Conservation (phyloP, 345 rosid species). For the Corchorus capsularis region DNA sequence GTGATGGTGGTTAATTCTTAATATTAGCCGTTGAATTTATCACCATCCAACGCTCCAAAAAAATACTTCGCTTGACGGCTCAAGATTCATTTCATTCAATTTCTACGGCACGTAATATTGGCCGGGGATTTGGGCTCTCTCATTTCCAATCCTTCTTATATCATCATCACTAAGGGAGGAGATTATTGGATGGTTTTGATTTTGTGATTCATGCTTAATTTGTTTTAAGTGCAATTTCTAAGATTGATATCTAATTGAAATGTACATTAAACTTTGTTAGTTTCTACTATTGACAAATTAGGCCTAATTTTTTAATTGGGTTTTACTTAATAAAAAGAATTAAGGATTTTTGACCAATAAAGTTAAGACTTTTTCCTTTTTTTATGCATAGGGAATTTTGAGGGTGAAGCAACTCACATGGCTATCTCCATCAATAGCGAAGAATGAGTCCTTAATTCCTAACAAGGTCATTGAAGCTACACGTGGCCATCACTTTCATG, state of each 20-base stretch:
- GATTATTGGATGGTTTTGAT: not conserved
- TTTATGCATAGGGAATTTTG: not conserved
- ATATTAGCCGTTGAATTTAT: conserved; percentile 5
- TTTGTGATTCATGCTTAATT: not conserved
- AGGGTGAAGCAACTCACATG: not conserved
- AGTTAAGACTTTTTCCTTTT: not conserved
- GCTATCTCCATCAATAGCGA: conserved; percentile 10
- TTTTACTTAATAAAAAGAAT: no score
- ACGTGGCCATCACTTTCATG: conserved; percentile 15
- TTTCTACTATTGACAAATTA: not conserved
- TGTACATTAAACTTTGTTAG: not conserved
- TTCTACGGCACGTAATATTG: conserved; percentile 10
- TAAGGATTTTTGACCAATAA: not conserved
- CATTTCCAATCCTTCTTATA: not conserved
- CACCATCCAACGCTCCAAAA: not conserved
- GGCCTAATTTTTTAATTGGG: no score
- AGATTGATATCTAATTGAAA: not conserved
- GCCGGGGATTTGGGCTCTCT: conserved; percentile 11
- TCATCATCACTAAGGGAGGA: no score
- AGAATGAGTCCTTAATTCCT: not conserved
- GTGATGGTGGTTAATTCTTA: not conserved
- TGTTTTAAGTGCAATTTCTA: conserved; percentile 4
- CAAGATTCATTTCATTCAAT: not conserved
- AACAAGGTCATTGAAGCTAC: not conserved
- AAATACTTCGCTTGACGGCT: not conserved